phyloP scores from a whole-genome alignment of 768 basidiomycete species.

The Pholiota molesta region DNA sequence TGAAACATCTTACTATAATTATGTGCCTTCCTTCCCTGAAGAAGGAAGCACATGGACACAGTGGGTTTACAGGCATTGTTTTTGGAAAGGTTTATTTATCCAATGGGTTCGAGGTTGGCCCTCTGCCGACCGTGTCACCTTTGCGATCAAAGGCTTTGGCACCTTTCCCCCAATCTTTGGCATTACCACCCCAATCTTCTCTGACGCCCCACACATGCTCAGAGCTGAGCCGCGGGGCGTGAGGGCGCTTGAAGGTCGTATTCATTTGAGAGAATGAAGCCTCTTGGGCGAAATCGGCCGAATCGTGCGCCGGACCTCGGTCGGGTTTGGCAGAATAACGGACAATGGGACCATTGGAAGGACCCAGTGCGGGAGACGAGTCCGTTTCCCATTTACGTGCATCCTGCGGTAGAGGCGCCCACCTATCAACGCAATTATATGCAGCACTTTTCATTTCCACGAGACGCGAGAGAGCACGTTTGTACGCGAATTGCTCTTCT shows the following conservation, averaged over 20 bases:
- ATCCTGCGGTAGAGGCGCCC: constrained; percentile 36
- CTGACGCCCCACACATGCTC: constrained; percentile 20
- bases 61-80: not conserved
- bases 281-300: constrained; percentile 12
- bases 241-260: constrained; percentile 10
- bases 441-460: constrained; percentile 54
- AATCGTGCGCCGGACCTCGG: not conserved
- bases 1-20: not conserved
- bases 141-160: not conserved
- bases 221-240: constrained; percentile 13
- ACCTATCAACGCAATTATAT: constrained; percentile 34
- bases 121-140: not conserved
- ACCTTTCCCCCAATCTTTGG: constrained; percentile 15
- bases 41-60: not conserved
- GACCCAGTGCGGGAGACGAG: not conserved
- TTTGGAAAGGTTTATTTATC: not conserved
- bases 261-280: constrained; percentile 9
- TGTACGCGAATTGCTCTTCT: constrained; percentile 67
- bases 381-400: constrained; percentile 19
- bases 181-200: constrained; percentile 15
- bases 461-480: constrained; percentile 60
- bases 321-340: not conserved
- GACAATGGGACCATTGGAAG: not conserved
- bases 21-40: not conserved
- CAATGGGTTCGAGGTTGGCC: too few species aligned